Percentiles rank a stretch among this genome's conserved stretches.
Conservation (phyloP, 371 early-diverging fungal species). For the Phascolomyces articulosus region DNA sequence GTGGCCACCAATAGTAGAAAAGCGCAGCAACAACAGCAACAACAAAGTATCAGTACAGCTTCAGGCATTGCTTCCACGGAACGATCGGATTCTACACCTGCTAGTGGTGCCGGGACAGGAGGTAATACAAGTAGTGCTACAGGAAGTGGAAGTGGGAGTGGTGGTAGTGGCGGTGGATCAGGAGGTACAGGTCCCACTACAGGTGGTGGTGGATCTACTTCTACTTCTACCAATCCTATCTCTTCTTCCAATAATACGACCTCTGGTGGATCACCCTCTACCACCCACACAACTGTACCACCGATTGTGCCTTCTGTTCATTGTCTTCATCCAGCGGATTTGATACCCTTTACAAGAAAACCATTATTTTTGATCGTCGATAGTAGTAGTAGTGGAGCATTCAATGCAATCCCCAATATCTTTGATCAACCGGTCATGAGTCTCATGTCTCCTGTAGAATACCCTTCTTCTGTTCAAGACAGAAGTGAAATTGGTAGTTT, state of each 20-base stretch:
- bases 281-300: constrained; percentile 1
- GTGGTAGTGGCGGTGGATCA: neutral
- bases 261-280: neutral
- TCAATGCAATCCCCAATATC: constrained; percentile 73
- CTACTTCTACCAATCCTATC: constrained; percentile 1
- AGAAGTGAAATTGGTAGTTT: constrained; percentile 85
- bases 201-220: constrained; percentile 4
- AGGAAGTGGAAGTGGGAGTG: neutral
- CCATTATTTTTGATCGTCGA: constrained; percentile 93
- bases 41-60: neutral
- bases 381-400: constrained; percentile 81
- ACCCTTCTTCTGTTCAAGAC: constrained; percentile 80
- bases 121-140: no score
- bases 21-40: constrained; percentile 4
- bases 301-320: constrained; percentile 48
- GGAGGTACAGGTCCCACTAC: no score
- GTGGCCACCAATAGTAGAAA: constrained; percentile 53
- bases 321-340: constrained; percentile 87
- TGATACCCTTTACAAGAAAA: constrained; percentile 92
- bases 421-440: constrained; percentile 89
- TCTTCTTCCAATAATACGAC: neutral
- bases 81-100: constrained; percentile 9
- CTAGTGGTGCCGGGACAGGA: neutral
- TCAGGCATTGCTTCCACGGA: constrained; percentile 9
- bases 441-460: constrained; percentile 88